Base-by-base conservation (phyloP, 306 rosid species). In the Elaeagnus macrophylla region DNA sequence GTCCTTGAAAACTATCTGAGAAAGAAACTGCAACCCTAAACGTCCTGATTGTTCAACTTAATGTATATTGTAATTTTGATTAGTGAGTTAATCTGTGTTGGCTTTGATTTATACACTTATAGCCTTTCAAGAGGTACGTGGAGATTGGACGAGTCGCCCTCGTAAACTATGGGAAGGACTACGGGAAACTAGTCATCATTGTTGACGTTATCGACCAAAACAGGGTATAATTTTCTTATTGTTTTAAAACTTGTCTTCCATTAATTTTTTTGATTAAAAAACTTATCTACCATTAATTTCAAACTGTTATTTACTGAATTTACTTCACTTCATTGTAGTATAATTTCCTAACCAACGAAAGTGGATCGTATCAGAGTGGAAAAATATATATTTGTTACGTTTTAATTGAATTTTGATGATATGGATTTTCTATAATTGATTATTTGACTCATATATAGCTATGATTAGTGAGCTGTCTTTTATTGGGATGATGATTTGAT, bases 131-230 rank as follows among this genome's bases (percentile, higher is more conserved):
- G 83, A 80, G 99, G 70, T 87, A 50, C 69, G 81, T 87, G 6
- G 99, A 91, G 94, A 82, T 87, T 75, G 99, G 96, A 18, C 73
- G 99, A 74, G 85, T 91, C 1, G 99, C 85, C 42, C 87, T 87
- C 51, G 63, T 91, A 77, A 91, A 91, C 83, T 87, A 82, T 57
- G 99, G 99, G 25, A 62, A 79, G 12, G 96, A 87, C 39, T 87
- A 87, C 17, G 99, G 99, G 0, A 87, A 61, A 71, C 95, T 91
- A 10, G 95, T 91, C 6, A 95, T 87, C 52, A 91, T 91, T 56
- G 96, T 91, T 46, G 99, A 93, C 44, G 88, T 93, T 59, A 67
- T 87, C 32, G 95, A 93, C 69, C 99, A 93, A 73, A 89, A 83
- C 62, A 71, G 88, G 62, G 95, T 89, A 78, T 44, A 9, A 11